These are phyloP conservation scores for Eruca vesicaria DNA, from an alignment of 441 rosid species.

Conservation along the genomic window DNA sequence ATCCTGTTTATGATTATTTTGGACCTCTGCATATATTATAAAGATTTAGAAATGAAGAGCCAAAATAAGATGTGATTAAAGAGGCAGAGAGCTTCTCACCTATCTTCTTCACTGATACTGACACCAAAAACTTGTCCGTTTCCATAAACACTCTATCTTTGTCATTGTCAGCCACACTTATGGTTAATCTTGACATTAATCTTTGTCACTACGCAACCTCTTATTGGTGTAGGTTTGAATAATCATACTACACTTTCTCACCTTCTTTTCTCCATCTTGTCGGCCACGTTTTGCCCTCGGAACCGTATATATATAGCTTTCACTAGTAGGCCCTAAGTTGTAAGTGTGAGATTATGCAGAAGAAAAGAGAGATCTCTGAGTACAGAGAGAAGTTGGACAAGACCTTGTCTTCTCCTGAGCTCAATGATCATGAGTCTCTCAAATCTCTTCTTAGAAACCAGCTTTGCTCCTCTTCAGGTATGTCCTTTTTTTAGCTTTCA, in stretches of 20 bases:
- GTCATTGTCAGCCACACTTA: background rate
- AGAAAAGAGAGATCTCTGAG: constrained; percentile 47
- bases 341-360: constrained; percentile 45
- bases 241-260: constrained; percentile 12
- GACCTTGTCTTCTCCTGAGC: constrained; percentile 73
- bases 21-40: background rate
- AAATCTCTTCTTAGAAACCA: constrained; percentile 63
- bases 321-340: constrained; percentile 1
- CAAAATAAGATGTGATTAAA: background rate
- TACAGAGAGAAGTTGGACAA: constrained; percentile 77
- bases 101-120: background rate
- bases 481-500: background rate
- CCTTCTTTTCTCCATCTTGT: constrained; percentile 46
- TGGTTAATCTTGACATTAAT: background rate
- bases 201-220: constrained; percentile 1
- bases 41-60: too few species aligned
- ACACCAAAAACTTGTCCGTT: constrained; percentile 25
- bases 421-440: constrained; percentile 55
- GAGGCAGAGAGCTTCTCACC: constrained; percentile 27
- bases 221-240: constrained; percentile 20
- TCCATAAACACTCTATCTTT: background rate
- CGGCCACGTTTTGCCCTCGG: constrained; percentile 26
- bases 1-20: constrained; percentile 4
- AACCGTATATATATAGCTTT: background rate
- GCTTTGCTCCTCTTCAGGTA: constrained; percentile 60